phyloP scores from a whole-genome alignment of 2,329 filamentous ascomycete species.

The Alternaria triticina region DNA sequence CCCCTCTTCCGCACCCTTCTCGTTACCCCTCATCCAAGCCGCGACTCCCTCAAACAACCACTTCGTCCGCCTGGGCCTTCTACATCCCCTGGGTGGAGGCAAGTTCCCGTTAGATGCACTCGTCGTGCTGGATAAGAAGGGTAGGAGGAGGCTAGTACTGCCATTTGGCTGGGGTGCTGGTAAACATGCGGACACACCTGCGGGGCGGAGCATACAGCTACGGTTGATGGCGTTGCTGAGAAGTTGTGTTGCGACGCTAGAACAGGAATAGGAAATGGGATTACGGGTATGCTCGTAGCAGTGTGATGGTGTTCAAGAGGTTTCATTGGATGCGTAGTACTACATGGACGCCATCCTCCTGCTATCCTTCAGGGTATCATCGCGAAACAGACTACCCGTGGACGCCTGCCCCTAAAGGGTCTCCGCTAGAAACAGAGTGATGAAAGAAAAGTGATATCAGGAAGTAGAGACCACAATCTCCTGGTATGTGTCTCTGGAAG shows the following conservation, averaged over 20 bases:
- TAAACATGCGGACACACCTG: slow-evolving; percentile 40
- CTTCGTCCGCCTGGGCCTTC: slow-evolving; percentile 50
- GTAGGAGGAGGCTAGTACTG: slow-evolving; percentile 49
- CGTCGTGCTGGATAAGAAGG: slow-evolving; percentile 50
- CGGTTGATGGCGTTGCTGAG: slow-evolving; percentile 36
- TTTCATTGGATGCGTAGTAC: neutral
- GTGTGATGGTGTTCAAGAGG: neutral
- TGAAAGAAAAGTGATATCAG: no score
- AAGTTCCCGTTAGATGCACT: slow-evolving; percentile 53
- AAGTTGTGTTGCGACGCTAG: slow-evolving; percentile 34
- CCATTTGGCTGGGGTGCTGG: slow-evolving; percentile 56
- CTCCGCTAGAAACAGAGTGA: no score
- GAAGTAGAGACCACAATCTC: no score
- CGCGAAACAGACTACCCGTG: neutral
- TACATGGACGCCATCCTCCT: neutral
- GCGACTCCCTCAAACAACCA: slow-evolving; percentile 43
- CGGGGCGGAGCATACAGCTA: slow-evolving; percentile 38
- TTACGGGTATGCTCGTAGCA: neutral
- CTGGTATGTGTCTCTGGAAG: no score
- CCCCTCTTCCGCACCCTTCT: slow-evolving; percentile 31
- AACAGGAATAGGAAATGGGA: slow-evolving; percentile 9
- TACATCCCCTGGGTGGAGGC: slow-evolving; percentile 55
- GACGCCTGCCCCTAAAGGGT: neutral
- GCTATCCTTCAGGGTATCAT: neutral
- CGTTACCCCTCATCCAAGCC: slow-evolving; percentile 42